A percentile compares a stretch with the other conserved stretches of the same genome.
phyloP scores from a whole-genome alignment of 345 rosid species.

The Hibiscus mutabilis region DNA sequence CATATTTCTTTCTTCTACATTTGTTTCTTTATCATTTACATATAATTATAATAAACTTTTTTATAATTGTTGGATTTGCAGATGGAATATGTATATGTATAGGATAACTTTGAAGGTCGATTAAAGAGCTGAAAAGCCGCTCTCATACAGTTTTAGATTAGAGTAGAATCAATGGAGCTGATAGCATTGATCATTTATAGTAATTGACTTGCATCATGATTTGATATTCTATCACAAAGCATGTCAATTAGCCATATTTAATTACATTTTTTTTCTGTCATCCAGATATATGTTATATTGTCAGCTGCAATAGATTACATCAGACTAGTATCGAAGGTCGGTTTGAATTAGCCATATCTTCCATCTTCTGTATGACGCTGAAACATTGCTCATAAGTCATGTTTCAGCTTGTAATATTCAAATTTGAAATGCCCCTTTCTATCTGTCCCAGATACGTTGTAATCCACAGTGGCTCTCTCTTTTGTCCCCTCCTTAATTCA shows the following conservation, averaged over 20 bases:
- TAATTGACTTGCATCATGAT: neutral
- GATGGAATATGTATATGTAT: neutral
- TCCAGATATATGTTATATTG: neutral
- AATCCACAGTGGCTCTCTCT: neutral
- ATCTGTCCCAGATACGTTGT: constrained; percentile 1
- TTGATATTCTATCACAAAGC: neutral
- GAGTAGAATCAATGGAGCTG: neutral
- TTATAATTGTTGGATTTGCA: too few relatives aligned
- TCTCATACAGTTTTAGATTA: neutral
- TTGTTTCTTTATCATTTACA: neutral
- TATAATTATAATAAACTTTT: too few relatives aligned
- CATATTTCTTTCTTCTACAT: constrained; percentile 17
- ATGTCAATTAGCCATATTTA: neutral
- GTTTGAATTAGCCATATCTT: constrained; percentile 5
- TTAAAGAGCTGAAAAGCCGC: neutral
- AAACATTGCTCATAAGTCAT: neutral
- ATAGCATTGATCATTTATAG: neutral
- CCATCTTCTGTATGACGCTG: too few relatives aligned
- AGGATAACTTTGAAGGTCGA: neutral
- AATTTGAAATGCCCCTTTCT: constrained; percentile 2
- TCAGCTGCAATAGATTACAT: neutral
- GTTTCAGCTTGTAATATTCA: neutral
- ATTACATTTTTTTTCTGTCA: neutral
- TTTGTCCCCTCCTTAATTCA: neutral
- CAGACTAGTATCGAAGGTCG: neutral